Evolutionary conservation across 257 asterid species (phyloP), one percentile per base, ranked within the genome.

Genomic region (Petunia secreta): DNA sequence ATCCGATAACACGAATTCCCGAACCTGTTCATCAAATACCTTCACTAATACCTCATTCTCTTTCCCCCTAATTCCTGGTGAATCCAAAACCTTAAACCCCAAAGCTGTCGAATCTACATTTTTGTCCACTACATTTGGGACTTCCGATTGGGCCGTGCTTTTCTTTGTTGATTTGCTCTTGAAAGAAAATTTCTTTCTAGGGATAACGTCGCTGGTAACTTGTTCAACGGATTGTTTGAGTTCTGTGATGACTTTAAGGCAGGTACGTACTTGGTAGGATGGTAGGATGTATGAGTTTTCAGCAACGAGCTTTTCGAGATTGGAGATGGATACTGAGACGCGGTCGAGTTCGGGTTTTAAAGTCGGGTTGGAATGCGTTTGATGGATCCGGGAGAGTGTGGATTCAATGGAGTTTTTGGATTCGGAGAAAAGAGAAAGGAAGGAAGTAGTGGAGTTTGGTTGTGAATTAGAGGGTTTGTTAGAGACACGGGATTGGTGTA

Each of bases 101-200:
- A 78, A n/a, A 48, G 69, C 80, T 64, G 48, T 83, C 55, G 66
- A 66, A 52, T 58, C 85, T 57, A 8, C 74, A 68, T 67, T 83
- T 77, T 59, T 65, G 25, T 25, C 25, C 10, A 10, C 36, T 9
- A n/a, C 81, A 53, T 75, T 36, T 57, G 62, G 62, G 40, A 63
- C 57, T 34, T 82, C 85, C 4, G 41, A 2, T 60, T 57, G 81
- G 50, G 82, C 81, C 1, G 88, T 38, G 48, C 79, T 7, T 79
- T 88, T 90, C 67, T 87, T 90, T 52, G 90, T 40, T 13, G 92
- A 50, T 80, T 92, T 95, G 81, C 86, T 88, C 81, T 85, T 93
- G 90, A 95, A 95, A 36, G 98, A 85, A 90, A 95, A 95, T 68
- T 91, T 95, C 84, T 91, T 93, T 92, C 80, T 93, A 16, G 99